A percentile compares a stretch with the other conserved stretches of the same genome.
Evolutionary conservation across 768 basidiomycete species (phyloP).

Genomic region (Butyriboletus loyo): DNA sequence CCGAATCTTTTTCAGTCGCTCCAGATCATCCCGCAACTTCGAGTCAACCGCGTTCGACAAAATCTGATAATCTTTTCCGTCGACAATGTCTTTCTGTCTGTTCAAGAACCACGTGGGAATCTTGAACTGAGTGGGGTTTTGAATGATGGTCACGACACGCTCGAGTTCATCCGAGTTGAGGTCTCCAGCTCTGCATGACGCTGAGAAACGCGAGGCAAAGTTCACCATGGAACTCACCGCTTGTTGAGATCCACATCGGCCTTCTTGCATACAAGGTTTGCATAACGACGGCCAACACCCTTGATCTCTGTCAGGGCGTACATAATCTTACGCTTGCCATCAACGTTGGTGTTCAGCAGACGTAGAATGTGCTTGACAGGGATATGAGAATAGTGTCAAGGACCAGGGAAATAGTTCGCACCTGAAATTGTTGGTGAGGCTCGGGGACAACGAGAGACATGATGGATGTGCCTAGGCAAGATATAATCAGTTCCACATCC

Average conservation of each 20-base stretch:
- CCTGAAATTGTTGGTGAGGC: conserved; percentile 94
- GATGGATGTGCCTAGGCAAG: conserved; percentile 19
- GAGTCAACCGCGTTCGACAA: conserved; percentile 97
- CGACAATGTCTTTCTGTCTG: conserved; percentile 97
- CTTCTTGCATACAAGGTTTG: conserved; percentile 99
- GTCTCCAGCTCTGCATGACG: conserved; percentile 79
- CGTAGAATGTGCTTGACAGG: conserved; percentile 88
- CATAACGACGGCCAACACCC: conserved; percentile 98
- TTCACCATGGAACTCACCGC: conserved; percentile 59
- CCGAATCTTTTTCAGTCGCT: conserved; percentile 98
- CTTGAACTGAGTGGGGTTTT: conserved; percentile 99
- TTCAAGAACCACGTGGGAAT: conserved; percentile 99
- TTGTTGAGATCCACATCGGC: conserved; percentile 99
- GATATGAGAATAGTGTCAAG: conserved; percentile 1
- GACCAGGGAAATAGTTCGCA: conserved; percentile 29
- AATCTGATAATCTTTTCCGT: conserved; percentile 95
- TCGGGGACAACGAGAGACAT: conserved; percentile 99
- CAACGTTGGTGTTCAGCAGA: conserved; percentile 99
- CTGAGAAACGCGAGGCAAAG: conserved; percentile 2
- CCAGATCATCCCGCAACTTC: conserved; percentile 96
- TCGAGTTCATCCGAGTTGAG: conserved; percentile 99
- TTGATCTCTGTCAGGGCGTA: conserved; percentile 99
- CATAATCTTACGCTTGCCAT: conserved; percentile 99
- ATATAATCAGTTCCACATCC: conserved; percentile 16
- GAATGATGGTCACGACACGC: conserved; percentile 98